Conservation (phyloP, 2,329 filamentous ascomycete species). For the Coniochaeta pulveracea region DNA sequence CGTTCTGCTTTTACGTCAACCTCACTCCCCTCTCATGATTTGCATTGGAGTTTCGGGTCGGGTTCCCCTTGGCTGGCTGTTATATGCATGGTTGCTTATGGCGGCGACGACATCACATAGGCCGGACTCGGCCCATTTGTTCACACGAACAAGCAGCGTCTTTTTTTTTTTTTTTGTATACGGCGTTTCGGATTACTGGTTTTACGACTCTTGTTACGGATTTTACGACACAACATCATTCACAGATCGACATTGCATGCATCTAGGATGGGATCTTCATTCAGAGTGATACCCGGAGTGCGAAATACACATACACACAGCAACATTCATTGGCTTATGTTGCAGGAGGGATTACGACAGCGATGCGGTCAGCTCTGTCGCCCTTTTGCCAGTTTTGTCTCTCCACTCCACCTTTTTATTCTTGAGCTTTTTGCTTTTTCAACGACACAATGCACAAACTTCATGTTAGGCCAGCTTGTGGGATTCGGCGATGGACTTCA, state of each 20-base stretch:
- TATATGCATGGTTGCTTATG: neutral
- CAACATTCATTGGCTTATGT: constrained; percentile 1
- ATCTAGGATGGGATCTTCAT: constrained; percentile 8
- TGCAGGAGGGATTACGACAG: neutral
- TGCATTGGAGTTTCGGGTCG: too few relatives aligned
- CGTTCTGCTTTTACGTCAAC: too few relatives aligned
- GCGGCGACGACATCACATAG: neutral
- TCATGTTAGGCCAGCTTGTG: too few relatives aligned
- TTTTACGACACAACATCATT: constrained; percentile 3
- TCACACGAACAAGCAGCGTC: neutral
- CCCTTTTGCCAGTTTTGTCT: too few relatives aligned
- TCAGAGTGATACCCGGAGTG: constrained; percentile 15
- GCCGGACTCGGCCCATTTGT: too few relatives aligned
- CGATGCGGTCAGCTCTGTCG: too few relatives aligned
- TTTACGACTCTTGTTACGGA: constrained; percentile 7
- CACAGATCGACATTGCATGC: constrained; percentile 4
- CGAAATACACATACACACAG: constrained; percentile 7
- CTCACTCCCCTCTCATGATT: too few relatives aligned
- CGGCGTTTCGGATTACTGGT: constrained; percentile 4
- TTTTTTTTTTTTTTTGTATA: constrained; percentile 7
- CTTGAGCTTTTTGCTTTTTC: constrained; percentile 3
- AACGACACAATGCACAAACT: too few relatives aligned
- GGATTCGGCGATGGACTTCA: too few relatives aligned
- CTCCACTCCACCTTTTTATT: constrained; percentile 11
- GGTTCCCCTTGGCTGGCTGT: neutral